These are phyloP conservation scores for Tetradesmus lagerheimii DNA, from an alignment of 139 green algal genomes.

Conservation along the genomic window DNA sequence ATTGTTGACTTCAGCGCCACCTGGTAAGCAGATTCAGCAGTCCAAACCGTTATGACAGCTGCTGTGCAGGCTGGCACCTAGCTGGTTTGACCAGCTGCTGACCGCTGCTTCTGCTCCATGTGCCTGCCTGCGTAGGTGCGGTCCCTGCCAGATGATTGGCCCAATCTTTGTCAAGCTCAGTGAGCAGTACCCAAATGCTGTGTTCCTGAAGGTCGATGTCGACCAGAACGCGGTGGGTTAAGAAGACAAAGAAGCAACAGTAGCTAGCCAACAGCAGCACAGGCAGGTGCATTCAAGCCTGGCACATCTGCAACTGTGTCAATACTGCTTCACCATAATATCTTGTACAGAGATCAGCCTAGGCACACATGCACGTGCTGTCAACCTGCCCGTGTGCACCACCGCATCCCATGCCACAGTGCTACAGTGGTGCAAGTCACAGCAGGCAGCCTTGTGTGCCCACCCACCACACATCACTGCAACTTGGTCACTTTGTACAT, in stretches of 20 bases:
- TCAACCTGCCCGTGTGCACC: too few species aligned
- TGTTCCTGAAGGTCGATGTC: conserved; percentile 90
- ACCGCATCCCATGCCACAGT: too few species aligned
- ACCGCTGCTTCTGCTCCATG: background rate
- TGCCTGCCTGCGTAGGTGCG: conserved; percentile 65
- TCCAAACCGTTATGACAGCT: background rate
- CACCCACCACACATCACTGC: too few species aligned
- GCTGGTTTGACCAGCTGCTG: background rate
- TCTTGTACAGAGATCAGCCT: too few species aligned
- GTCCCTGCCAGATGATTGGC: conserved; percentile 85
- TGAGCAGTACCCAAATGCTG: conserved; percentile 49
- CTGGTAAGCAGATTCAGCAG: conserved; percentile 50
- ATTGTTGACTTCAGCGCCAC: conserved; percentile 86
- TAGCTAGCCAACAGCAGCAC: background rate
- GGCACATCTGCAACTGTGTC: too few species aligned
- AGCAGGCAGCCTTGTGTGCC: too few species aligned
- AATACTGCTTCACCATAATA: too few species aligned
- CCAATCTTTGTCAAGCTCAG: conserved; percentile 79
- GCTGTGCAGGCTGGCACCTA: background rate
- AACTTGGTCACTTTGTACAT: too few species aligned
- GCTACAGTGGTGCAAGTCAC: too few species aligned
- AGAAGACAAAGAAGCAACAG: background rate
- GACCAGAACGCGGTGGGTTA: conserved; percentile 67
- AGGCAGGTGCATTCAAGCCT: background rate
- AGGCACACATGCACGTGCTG: too few species aligned